These are phyloP conservation scores for Zymoseptoria ardabiliae DNA, from an alignment of 2,329 filamentous ascomycete species.

Conservation along the genomic window DNA sequence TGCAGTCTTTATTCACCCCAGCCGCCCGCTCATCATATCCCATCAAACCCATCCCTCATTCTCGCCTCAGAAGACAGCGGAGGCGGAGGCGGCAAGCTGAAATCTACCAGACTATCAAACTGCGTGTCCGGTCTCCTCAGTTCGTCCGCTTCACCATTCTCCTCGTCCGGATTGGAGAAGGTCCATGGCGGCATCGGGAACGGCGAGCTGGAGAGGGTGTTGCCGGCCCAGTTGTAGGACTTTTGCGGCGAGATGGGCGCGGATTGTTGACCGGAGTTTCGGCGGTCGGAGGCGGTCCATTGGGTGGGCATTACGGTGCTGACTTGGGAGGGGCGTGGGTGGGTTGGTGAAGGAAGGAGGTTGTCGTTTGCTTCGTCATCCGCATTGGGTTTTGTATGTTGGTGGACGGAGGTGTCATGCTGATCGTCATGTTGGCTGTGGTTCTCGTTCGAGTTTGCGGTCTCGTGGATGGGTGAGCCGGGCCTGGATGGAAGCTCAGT, in stretches of 20 bases:
- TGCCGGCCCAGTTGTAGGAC: neutral
- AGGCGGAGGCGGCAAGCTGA: conserved; percentile 8
- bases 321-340: conserved; percentile 6
- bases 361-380: neutral
- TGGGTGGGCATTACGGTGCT: conserved; percentile 8
- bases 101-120: conserved; percentile 5
- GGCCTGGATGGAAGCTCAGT: neutral
- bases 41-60: neutral
- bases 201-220: conserved; percentile 11
- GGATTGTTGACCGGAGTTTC: conserved; percentile 1
- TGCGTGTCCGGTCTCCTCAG: conserved; percentile 1
- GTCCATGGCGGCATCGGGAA: conserved; percentile 7
- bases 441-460: too few species aligned
- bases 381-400: neutral
- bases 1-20: neutral
- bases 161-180: neutral
- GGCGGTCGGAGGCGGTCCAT: neutral
- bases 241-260: neutral
- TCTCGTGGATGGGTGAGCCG: neutral
- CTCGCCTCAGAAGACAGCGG: conserved; percentile 1
- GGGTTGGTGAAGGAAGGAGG: neutral
- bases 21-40: neutral
- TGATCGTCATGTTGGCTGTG: too few species aligned
- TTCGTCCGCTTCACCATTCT: neutral
- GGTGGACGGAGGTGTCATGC: too few species aligned